phyloP scores from a whole-genome alignment of 1,139 yeast genomes.

The Spencermartinsiella ligniputridi region DNA sequence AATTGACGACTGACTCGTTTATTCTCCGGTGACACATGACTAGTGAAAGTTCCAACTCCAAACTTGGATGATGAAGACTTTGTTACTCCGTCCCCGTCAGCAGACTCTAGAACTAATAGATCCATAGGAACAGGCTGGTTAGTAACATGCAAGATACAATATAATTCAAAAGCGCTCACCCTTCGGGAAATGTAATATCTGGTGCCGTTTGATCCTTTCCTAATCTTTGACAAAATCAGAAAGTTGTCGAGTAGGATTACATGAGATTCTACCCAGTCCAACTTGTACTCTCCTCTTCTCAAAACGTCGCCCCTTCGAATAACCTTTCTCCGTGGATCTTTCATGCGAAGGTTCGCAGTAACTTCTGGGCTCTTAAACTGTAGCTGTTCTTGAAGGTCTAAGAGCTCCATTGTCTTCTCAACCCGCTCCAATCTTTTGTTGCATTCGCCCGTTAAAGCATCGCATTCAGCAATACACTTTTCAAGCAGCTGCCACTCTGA shows the following conservation, averaged over 20 bases:
- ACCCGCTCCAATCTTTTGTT: slow-evolving; percentile 42
- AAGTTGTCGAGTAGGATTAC: slow-evolving; percentile 69
- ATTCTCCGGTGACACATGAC: slow-evolving; percentile 15
- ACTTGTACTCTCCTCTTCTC: slow-evolving; percentile 59
- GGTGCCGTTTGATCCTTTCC: slow-evolving; percentile 32
- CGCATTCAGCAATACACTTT: slow-evolving; percentile 50
- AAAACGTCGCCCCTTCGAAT: slow-evolving; percentile 57
- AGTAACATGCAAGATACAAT: slow-evolving; percentile 1
- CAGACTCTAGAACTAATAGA: slow-evolving; percentile 34
- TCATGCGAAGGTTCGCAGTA: slow-evolving; percentile 45
- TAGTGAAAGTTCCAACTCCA: slow-evolving; percentile 29
- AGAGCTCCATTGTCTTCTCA: slow-evolving; percentile 40
- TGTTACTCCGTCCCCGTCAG: slow-evolving; percentile 33
- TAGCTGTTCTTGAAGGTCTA: slow-evolving; percentile 30
- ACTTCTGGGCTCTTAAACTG: slow-evolving; percentile 37
- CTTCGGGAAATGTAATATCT: slow-evolving; percentile 31
- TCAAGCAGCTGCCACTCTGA: slow-evolving; percentile 53
- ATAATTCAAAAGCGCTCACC: slow-evolving; percentile 14
- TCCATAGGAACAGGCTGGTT: slow-evolving; percentile 39
- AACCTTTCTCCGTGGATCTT: slow-evolving; percentile 53
- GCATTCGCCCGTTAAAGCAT: slow-evolving; percentile 43
- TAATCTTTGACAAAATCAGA: slow-evolving; percentile 58
- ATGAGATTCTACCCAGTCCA: slow-evolving; percentile 44
- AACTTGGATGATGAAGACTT: slow-evolving; percentile 28
- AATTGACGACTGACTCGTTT: slow-evolving; percentile 15